Conservation (phyloP, 208 protist species). For the Blechomonas ayalai region DNA sequence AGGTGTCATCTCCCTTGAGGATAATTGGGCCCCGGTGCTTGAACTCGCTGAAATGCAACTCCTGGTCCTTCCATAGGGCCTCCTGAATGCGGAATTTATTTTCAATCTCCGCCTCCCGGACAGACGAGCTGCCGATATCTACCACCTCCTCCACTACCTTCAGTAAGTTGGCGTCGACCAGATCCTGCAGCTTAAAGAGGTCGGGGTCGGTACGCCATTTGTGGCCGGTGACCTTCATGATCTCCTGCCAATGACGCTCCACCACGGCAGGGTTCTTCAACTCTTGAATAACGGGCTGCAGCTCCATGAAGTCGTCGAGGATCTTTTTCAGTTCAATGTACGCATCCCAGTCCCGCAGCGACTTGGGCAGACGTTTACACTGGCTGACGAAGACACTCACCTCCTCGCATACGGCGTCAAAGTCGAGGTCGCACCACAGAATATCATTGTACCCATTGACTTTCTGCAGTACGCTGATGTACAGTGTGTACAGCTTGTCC, state of each 20-base stretch:
- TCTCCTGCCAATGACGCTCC: conserved; percentile 93
- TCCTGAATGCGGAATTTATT: conserved; percentile 87
- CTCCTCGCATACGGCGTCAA: conserved; percentile 91
- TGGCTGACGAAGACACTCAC: conserved; percentile 88
- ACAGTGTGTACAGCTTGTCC: conserved; percentile 93
- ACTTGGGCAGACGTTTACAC: conserved; percentile 90
- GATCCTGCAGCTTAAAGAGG: conserved; percentile 91
- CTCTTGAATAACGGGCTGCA: conserved; percentile 91
- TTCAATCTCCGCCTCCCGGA: conserved; percentile 95
- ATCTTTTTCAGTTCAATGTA: conserved; percentile 94
- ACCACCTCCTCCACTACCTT: conserved; percentile 91
- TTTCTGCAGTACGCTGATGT: conserved; percentile 93
- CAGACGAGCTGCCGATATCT: conserved; percentile 91
- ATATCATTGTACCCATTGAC: conserved; percentile 93
- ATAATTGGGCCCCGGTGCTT: conserved; percentile 92
- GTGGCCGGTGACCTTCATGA: conserved; percentile 85
- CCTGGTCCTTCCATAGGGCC: conserved; percentile 90
- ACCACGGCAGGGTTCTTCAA: conserved; percentile 91
- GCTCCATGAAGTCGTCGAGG: conserved; percentile 93
- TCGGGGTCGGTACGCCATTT: conserved; percentile 91
- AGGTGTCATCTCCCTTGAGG: conserved; percentile 90
- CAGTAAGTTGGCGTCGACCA: conserved; percentile 89
- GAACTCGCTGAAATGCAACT: conserved; percentile 92
- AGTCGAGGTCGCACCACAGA: conserved; percentile 92
- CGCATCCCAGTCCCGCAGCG: conserved; percentile 91